Percentiles rank a stretch among this genome's conserved stretches.
These are phyloP conservation scores for Ensete glaucum DNA, from an alignment of 176 grass and related monocot species.

Conservation along the genomic window DNA sequence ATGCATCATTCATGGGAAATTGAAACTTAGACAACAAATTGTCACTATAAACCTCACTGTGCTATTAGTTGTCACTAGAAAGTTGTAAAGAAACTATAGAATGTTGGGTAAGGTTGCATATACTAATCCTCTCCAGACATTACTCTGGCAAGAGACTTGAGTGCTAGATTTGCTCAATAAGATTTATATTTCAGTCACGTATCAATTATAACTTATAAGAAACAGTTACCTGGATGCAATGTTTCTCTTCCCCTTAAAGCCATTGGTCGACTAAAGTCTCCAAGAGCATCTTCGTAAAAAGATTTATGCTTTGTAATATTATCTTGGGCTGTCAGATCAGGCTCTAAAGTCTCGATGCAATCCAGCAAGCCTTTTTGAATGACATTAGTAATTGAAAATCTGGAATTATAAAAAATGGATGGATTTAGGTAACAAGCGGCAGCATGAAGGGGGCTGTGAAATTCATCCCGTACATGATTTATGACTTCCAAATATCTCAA, in stretches of 20 bases:
- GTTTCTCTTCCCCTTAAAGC: conserved; percentile 25
- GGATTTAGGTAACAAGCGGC: conserved; percentile 38
- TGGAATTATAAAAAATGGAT: conserved; percentile 24
- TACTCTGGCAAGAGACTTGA: not conserved
- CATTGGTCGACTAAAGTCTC: conserved; percentile 17
- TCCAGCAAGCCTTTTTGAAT: conserved; percentile 27
- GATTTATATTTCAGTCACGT: no score
- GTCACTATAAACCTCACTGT: not conserved
- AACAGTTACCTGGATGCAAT: conserved; percentile 16
- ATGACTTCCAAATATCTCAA: conserved; percentile 32
- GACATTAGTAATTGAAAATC: conserved; percentile 15
- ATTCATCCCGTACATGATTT: conserved; percentile 24
- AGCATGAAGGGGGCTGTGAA: conserved; percentile 32
- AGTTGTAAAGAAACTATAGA: no score
- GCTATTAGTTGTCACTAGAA: not conserved
- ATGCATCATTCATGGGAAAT: not conserved
- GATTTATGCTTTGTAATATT: conserved; percentile 27
- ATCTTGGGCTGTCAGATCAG: conserved; percentile 19
- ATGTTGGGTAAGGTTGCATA: no score
- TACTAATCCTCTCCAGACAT: no score
- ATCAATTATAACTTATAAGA: not conserved
- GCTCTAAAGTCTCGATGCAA: conserved; percentile 25
- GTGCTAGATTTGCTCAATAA: not conserved
- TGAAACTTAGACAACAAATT: not conserved
- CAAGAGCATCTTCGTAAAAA: conserved; percentile 19